These are phyloP conservation scores for Fusarium dlaminii DNA, from an alignment of 2,329 filamentous ascomycete genomes.

Conservation along the genomic window DNA sequence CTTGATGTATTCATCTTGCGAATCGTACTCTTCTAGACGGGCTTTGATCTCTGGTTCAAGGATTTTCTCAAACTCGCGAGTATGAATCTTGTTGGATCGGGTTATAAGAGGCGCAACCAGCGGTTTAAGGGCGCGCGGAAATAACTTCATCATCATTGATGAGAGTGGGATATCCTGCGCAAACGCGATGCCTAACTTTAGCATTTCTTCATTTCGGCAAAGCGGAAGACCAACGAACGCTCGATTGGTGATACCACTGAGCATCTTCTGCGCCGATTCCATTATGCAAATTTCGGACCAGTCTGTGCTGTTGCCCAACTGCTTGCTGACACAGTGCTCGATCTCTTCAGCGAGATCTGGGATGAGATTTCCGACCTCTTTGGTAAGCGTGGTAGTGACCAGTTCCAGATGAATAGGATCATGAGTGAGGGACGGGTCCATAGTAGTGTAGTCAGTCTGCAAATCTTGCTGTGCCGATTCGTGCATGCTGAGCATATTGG, in stretches of 20 bases:
- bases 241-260: not conserved
- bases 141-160: not conserved
- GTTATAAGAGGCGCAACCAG: not conserved
- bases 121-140: not conserved
- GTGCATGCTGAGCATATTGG: slow-evolving; percentile 4
- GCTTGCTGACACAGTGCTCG: not conserved
- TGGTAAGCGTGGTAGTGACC: not conserved
- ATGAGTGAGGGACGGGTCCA: not conserved
- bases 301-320: not conserved
- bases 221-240: not conserved
- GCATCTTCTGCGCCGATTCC: not conserved
- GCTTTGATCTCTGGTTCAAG: not conserved
- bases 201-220: not conserved
- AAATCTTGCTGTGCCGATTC: not conserved
- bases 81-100: slow-evolving; percentile 1
- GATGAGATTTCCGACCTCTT: slow-evolving; percentile 9
- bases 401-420: slow-evolving; percentile 4
- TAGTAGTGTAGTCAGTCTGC: slow-evolving; percentile 6
- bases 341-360: not conserved
- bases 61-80: not conserved
- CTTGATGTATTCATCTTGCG: not conserved
- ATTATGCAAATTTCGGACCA: not conserved
- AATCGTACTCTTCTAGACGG: not conserved
- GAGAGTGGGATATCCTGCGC: slow-evolving; percentile 1
- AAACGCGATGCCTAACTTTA: not conserved